Base-by-base conservation (phyloP, 371 early-diverging fungal genomes). In the Umbelopsis sp. region DNA sequence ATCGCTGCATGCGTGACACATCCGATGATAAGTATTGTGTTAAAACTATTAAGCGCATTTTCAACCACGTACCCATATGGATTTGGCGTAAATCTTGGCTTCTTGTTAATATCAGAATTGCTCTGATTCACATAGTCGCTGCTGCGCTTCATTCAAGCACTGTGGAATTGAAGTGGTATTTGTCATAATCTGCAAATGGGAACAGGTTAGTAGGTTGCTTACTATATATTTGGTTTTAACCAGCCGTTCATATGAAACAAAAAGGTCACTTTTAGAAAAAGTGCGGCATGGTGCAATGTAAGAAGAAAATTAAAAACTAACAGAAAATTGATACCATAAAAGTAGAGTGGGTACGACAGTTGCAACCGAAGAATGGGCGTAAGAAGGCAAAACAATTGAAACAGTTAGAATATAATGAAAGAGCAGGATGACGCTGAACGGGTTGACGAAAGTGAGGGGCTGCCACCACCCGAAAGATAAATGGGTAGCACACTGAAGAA, bases 111-210 rank as follows among this genome's bases (percentile, higher is more conserved):
- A 35, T 76, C 76, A 18, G 67, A 41, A 50, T 57, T 35, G 25
- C 51, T 66, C 44, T 70, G 70, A 38, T 65, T 67, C 29, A 71
- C 45, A 53, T 65, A 66, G 11, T 76, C 76, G 65, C 67, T 72
- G 38, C 69, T 50, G 52, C 76, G 76, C 50, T 76, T 76, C 76
- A 76, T 76, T 24, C 18, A 35, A 35, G 14, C 35, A 57, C 57
- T 57, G 37, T 83, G 0, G 81, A 81, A 35, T 89, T 84, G 14
- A 67, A 53, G 48, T 70, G 41, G 12, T 41, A 41, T 41, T 41
- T 51, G 14, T 35, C 3, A 73, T 66, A 8, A 63, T 68, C 32
- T 57, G n/a, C 11, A 48, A 16, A 8, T 12, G 0, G n/a, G 12
- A 57, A 16, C 8, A 35, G 4, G 29, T 35, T 35, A 57, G 32